Percentiles rank a stretch among this genome's conserved stretches.
These are phyloP conservation scores for Volvox reticuliferus DNA, from an alignment of 139 green algal genomes.

Conservation along the genomic window DNA sequence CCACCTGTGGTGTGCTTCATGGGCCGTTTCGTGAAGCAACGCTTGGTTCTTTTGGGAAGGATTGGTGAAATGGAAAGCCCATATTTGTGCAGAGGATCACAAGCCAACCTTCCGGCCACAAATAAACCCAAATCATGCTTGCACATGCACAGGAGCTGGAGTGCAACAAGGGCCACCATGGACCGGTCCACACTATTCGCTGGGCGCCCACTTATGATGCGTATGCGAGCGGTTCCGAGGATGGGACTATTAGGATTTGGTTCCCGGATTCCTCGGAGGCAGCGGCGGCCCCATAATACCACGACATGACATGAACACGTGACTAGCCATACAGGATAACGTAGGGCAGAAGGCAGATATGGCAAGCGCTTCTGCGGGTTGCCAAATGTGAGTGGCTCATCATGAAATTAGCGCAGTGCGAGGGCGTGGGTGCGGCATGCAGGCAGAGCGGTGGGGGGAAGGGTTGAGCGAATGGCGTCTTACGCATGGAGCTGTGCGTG, in stretches of 20 bases:
- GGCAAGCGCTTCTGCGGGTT: too few relatives aligned
- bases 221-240: constrained; percentile 95
- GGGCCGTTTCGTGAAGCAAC: too few relatives aligned
- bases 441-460: not conserved
- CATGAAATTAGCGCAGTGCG: too few relatives aligned
- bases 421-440: not conserved
- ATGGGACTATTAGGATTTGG: constrained; percentile 98
- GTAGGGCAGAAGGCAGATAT: too few relatives aligned
- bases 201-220: constrained; percentile 92
- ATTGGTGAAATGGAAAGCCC: too few relatives aligned
- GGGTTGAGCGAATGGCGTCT: not conserved
- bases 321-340: too few relatives aligned
- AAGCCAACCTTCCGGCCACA: too few relatives aligned
- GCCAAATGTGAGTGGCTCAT: too few relatives aligned
- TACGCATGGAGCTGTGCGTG: not conserved
- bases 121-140: too few relatives aligned
- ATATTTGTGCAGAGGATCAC: too few relatives aligned
- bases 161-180: constrained; percentile 95
- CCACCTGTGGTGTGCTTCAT: too few relatives aligned
- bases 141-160: constrained; percentile 70
- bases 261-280: constrained; percentile 27
- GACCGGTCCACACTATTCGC: constrained; percentile 94
- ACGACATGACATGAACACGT: not conserved
- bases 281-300: not conserved
- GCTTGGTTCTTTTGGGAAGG: too few relatives aligned